phyloP scores from a whole-genome alignment of 768 basidiomycete genomes.

The Hypholoma sublateritium region DNA sequence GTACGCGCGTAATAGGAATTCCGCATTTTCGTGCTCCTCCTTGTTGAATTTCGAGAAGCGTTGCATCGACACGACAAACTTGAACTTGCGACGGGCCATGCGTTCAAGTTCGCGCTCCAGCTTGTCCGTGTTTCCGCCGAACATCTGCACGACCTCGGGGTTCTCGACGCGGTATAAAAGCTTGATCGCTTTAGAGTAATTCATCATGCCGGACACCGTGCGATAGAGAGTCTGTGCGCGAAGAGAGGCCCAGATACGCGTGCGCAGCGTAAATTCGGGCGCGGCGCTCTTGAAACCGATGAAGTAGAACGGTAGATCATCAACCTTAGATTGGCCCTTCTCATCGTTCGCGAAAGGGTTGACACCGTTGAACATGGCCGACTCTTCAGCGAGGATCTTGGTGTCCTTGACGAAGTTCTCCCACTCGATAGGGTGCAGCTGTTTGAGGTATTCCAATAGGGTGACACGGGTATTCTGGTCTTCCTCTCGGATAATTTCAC shows the following conservation, averaged over 20 bases:
- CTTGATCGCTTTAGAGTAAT: constrained; percentile 99
- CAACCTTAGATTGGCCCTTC: constrained; percentile 79
- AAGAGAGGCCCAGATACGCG: constrained; percentile 98
- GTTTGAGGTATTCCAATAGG: constrained; percentile 96
- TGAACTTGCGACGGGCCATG: constrained; percentile 98
- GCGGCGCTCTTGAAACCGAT: constrained; percentile 99
- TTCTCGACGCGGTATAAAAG: constrained; percentile 99
- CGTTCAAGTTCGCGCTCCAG: constrained; percentile 95
- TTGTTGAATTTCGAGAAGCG: constrained; percentile 99
- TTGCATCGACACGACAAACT: constrained; percentile 99
- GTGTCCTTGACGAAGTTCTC: constrained; percentile 99
- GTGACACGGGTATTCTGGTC: constrained; percentile 97
- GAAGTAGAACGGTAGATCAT: constrained; percentile 96
- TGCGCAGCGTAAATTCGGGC: constrained; percentile 97
- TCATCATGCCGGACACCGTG: constrained; percentile 99
- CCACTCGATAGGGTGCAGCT: constrained; percentile 98
- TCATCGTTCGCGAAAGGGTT: constrained; percentile 72
- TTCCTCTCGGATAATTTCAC: constrained; percentile 98
- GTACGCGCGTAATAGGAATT: constrained; percentile 95
- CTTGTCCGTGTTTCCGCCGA: constrained; percentile 96
- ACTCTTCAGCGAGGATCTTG: constrained; percentile 97
- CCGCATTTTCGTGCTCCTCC: constrained; percentile 98
- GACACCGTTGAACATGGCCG: constrained; percentile 77
- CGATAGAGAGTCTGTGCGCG: constrained; percentile 98
- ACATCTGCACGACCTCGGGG: constrained; percentile 96